phyloP scores from a whole-genome alignment of 225 moss, liverwort and hornwort species.

The Pleurozium schreberi region DNA sequence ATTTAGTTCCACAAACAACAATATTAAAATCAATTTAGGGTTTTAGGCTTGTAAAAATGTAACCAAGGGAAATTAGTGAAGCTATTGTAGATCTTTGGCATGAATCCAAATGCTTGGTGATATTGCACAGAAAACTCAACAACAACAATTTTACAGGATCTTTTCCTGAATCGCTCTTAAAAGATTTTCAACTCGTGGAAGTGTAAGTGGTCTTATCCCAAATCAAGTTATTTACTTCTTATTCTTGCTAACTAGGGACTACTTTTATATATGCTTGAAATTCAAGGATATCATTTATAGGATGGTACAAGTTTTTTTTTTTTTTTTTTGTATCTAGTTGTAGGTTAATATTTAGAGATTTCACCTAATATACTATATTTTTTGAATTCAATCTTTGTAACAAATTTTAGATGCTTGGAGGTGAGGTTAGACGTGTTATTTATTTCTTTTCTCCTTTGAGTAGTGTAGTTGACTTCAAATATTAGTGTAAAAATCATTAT shows the following conservation, averaged over 20 bases:
- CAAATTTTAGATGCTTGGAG: background rate
- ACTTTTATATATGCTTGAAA: too few relatives aligned
- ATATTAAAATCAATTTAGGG: too few relatives aligned
- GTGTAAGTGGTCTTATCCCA: background rate
- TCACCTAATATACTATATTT: background rate
- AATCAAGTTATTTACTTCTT: background rate
- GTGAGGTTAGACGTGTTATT: background rate
- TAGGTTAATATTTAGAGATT: background rate
- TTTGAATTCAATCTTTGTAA: background rate
- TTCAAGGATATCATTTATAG: background rate
- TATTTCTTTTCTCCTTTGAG: background rate
- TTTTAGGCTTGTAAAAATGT: background rate
- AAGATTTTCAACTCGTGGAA: fast-evolving
- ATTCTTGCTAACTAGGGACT: background rate
- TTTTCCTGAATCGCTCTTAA: background rate
- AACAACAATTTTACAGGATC: background rate
- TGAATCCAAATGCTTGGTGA: background rate
- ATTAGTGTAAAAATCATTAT: too few relatives aligned
- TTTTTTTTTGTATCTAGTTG: background rate
- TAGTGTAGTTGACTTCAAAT: background rate
- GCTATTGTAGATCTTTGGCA: background rate
- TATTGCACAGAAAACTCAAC: background rate
- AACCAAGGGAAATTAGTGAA: background rate
- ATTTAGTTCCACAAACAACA: background rate
- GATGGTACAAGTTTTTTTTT: background rate